Evolutionary conservation across 2,329 filamentous ascomycete species (phyloP).

Genomic region (Sporothrix humicola): DNA sequence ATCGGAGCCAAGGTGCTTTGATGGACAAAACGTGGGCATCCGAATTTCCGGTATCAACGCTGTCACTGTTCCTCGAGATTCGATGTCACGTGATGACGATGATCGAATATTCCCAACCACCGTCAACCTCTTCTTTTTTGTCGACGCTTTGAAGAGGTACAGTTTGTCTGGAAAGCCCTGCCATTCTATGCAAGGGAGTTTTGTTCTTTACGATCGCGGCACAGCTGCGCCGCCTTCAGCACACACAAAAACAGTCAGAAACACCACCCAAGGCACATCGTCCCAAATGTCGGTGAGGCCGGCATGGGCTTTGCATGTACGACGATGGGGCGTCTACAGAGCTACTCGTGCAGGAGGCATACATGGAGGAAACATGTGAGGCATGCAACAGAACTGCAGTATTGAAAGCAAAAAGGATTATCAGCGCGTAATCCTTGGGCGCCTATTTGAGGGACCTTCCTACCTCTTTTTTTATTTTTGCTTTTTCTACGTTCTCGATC

Average conservation of each 20-base stretch:
- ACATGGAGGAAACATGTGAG: background rate
- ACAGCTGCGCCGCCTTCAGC: constrained; percentile 5
- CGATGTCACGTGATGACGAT: background rate
- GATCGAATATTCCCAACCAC: background rate
- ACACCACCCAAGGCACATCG: background rate
- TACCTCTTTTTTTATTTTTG: too few species aligned
- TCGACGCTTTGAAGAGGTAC: background rate
- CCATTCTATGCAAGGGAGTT: constrained; percentile 6
- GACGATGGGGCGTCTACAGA: background rate
- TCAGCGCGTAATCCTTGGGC: background rate
- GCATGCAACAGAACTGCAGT: background rate
- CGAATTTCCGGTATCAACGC: background rate
- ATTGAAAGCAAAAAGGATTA: background rate
- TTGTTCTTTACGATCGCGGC: background rate
- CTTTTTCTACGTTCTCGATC: background rate
- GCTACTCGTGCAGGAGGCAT: background rate
- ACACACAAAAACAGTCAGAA: background rate
- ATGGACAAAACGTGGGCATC: background rate
- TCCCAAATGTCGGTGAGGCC: constrained; percentile 31
- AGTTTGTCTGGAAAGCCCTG: background rate
- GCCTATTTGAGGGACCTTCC: too few species aligned
- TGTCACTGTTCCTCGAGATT: background rate
- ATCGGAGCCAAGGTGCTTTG: background rate
- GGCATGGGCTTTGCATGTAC: constrained; percentile 23
- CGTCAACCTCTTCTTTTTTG: background rate